Evolutionary conservation across 441 rosid genomes (phyloP).

Genomic region (Pelargonium australe): DNA sequence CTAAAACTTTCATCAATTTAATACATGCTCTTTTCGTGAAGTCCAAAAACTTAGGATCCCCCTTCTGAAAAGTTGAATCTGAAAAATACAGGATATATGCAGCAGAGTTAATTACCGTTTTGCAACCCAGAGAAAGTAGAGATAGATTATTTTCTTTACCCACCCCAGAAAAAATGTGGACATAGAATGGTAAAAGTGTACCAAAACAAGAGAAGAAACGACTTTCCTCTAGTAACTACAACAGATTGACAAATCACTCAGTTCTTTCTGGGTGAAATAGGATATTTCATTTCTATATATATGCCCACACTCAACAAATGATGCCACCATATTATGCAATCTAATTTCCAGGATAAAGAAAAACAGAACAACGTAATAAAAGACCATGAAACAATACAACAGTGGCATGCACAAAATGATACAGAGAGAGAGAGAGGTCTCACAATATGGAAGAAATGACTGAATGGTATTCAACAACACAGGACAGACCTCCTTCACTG

Average conservation of each 20-base stretch:
- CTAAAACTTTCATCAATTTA: conserved; percentile 87
- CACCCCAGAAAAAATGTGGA: too few species aligned
- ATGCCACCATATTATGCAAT: background rate
- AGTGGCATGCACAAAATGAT: background rate
- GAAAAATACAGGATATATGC: conserved; percentile 24
- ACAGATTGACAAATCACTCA: background rate
- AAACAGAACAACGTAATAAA: background rate
- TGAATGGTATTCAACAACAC: conserved; percentile 69
- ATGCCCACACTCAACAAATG: background rate
- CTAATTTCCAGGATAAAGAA: background rate
- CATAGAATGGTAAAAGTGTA: too few species aligned
- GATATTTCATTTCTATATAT: background rate
- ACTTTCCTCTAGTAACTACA: too few species aligned
- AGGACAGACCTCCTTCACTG: conserved; percentile 92
- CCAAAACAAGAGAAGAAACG: too few species aligned
- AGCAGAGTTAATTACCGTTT: conserved; percentile 12
- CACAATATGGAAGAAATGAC: conserved; percentile 86
- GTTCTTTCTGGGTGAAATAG: background rate
- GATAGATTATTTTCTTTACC: too few species aligned
- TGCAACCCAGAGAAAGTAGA: too few species aligned
- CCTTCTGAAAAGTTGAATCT: conserved; percentile 77
- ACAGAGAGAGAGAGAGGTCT: conserved; percentile 27
- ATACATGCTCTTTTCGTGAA: conserved; percentile 80
- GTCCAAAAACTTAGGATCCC: conserved; percentile 63
- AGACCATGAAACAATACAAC: background rate